Evolutionary conservation across 441 rosid species (phyloP).

Genomic region (Erodium trifolium): DNA sequence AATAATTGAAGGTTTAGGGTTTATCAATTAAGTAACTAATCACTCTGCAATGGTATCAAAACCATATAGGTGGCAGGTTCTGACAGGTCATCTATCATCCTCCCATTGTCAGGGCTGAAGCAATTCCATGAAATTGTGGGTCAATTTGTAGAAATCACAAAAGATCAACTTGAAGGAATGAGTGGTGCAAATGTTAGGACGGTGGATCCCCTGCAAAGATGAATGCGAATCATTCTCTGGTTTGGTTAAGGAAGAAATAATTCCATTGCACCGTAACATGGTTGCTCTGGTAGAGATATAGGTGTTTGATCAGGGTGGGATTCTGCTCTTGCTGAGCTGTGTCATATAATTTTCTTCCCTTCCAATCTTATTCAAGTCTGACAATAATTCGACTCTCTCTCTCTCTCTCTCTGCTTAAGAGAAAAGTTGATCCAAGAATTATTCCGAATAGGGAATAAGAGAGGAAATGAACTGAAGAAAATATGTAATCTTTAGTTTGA

Average conservation of each 20-base stretch:
- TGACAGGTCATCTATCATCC: conserved; percentile 94
- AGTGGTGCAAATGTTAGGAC: conserved; percentile 77
- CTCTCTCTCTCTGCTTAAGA: conserved; percentile 29
- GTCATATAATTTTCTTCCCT: conserved; percentile 24
- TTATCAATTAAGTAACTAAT: not conserved
- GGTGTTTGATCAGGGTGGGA: conserved; percentile 8
- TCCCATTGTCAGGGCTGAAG: conserved; percentile 82
- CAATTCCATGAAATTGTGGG: conserved; percentile 89
- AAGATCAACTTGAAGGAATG: conserved; percentile 83
- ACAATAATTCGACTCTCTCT: conserved; percentile 42
- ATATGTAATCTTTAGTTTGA: not conserved
- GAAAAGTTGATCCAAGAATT: conserved; percentile 21
- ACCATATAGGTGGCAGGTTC: conserved; percentile 69
- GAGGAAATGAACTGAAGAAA: conserved; percentile 16
- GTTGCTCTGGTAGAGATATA: conserved; percentile 22
- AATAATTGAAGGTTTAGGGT: conserved; percentile 9
- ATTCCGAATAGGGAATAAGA: conserved; percentile 39
- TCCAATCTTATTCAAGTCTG: conserved; percentile 31
- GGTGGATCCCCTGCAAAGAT: conserved; percentile 85
- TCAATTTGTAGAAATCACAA: conserved; percentile 87
- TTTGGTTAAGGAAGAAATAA: conserved; percentile 20
- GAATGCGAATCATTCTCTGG: conserved; percentile 23
- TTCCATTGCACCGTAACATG: conserved; percentile 22
- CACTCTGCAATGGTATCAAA: not conserved
- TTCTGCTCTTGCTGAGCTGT: conserved; percentile 15